Evolutionary conservation across 2,329 filamentous ascomycete genomes (phyloP), one percentile per base, ranked within the genome.

Genomic region (Ramichloridium luteum): DNA sequence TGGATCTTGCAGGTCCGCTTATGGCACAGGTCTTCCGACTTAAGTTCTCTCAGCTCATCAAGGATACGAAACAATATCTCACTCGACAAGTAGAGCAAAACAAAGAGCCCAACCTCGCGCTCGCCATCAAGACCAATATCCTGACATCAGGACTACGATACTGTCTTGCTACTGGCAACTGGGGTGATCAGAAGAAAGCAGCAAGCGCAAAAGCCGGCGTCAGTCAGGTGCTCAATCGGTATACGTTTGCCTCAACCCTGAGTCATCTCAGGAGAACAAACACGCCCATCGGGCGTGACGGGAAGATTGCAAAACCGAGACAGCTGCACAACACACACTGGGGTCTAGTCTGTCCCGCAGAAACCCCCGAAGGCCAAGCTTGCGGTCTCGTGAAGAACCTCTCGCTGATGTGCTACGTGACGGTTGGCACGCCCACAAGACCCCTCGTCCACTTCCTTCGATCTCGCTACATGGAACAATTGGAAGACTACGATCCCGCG

Each of bases 151-250:
- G 88, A 30, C 63, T 98, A 44, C 93, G 94, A 55, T 98, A 98
- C 60, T 94, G 90, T 31, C 68, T 98, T 40, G 88, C 90, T 15
- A 98, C 90, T 10, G 90, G 90, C 45, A 98, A 98, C 61, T 98
- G 90, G 92, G 92, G 90, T 52, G 90, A 98, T 45, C 90, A 98
- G 65, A 98, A 96, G 71, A 98, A 96, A 66, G 86, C 90, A 13
- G 81, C 82, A 48, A 88, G 80, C 47, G 83, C 86, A 1, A 96
- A 92, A 43, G 90, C 90, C 28, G 92, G 90, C 68, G 90, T 98
- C 28, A 96, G 88, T 28, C 90, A 98, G 61, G 92, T 98, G 61
- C 63, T 98, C 51, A 98, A 94, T 64, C 76, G 90, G 55, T 98
- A 96, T 57, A 96, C 92, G 0, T 98, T 94, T 53, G 77, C 90